Base-by-base conservation (phyloP, 176 grass and related monocot species). In the Ampelocalamus luodianensis region DNA sequence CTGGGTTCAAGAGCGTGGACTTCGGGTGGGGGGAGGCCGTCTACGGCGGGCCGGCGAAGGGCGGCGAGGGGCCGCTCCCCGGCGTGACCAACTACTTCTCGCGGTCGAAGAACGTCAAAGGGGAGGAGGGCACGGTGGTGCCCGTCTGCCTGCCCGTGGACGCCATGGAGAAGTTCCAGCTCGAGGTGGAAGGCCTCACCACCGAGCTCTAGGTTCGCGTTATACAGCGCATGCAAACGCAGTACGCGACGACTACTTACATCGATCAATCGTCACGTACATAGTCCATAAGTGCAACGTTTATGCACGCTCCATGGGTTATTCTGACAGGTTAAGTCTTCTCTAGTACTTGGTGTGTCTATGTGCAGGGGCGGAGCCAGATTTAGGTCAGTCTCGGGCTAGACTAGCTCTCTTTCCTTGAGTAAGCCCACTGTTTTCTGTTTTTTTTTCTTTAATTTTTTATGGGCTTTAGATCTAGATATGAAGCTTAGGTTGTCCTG, bases 21-120 rank as follows among this genome's bases (percentile, higher is more conserved):
- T 97, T 94, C 43, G 95, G 95, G 4, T 97, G 92, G 95, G 92
- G 95, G 0, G 61, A 82, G 60, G 58, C 88, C 0, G 74, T 88
- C 9, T 91, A 85, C 70, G 91, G 85, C 9, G 93, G 93, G 1
- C 93, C 93, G 23, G 93, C 93, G 0, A 93, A 88, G 43, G 90
- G 90, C 6, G 87, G 89, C 10, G 87, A 83, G n/a, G 22, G 91
- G 1, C 81, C 81, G 5, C 17, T 83, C 1, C 83, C 15, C n/a
- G n/a, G n/a, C 26, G 76, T 85, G 1, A 90, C 84, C 50, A 95
- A 86, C 85, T 95, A 89, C 87, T 94, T 91, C 77, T 73, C 89
- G 0, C 24, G 75, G 20, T 79, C 74, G 22, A 97, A 17, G 81
- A 95, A 95, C 46, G 79, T 58, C 4, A 79, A 78, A 36, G n/a